Percentiles rank a stretch among this genome's conserved stretches.
Conservation (phyloP, 2,329 filamentous ascomycete species). For the Neofusicoccum kwambonambiense region DNA sequence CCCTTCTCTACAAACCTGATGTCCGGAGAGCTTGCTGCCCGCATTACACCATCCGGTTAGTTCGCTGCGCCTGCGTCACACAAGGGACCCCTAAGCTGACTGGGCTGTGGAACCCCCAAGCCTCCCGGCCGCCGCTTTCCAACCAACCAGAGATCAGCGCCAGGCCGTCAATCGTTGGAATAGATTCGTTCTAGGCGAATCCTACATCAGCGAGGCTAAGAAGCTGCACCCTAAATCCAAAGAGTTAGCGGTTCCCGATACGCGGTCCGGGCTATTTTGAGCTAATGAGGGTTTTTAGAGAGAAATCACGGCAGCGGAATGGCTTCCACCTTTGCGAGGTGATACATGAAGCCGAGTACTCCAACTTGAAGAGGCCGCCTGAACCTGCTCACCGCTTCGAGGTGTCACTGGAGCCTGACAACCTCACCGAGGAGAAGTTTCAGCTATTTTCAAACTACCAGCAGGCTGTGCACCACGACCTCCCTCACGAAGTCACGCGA, state of each 20-base stretch:
- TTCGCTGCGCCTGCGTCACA: background rate
- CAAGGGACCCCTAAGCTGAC: conserved; percentile 1
- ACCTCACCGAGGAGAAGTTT: conserved; percentile 75
- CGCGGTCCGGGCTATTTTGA: background rate
- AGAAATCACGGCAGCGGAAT: conserved; percentile 62
- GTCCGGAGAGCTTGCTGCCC: conserved; percentile 82
- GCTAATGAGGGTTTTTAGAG: conserved; percentile 33
- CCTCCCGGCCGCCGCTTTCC: conserved; percentile 64
- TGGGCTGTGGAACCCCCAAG: conserved; percentile 34
- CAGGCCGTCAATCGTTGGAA: conserved; percentile 77
- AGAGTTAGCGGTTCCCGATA: conserved; percentile 47
- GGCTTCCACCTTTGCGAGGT: conserved; percentile 66
- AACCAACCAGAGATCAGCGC: conserved; percentile 68
- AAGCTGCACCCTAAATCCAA: conserved; percentile 66
- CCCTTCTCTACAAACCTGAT: conserved; percentile 74
- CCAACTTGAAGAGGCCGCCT: conserved; percentile 56
- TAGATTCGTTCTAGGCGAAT: conserved; percentile 65
- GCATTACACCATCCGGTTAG: conserved; percentile 73
- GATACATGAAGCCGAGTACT: conserved; percentile 67
- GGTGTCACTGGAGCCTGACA: conserved; percentile 68
- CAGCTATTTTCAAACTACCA: conserved; percentile 74
- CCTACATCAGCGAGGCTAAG: conserved; percentile 64
- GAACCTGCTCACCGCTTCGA: conserved; percentile 66
- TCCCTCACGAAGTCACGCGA: conserved; percentile 57
- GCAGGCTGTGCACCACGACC: conserved; percentile 68